These are phyloP conservation scores for Glaciozyma antarctica DNA, from an alignment of 768 basidiomycete species.

Conservation along the genomic window DNA sequence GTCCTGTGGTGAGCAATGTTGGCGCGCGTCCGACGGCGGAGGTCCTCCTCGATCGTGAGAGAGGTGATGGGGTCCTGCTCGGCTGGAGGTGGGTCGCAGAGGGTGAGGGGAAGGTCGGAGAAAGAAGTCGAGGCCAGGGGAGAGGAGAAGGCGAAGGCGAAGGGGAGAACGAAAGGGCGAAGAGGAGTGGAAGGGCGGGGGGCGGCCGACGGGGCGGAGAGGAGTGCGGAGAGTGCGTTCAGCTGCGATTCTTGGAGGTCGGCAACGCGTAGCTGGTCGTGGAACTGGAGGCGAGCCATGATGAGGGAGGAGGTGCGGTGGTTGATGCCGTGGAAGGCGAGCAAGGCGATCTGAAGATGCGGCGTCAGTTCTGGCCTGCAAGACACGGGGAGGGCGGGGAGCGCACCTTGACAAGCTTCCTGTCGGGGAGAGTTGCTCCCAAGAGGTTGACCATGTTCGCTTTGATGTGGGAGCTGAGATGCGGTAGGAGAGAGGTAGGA, in stretches of 20 bases:
- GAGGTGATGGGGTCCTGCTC: constrained; percentile 56
- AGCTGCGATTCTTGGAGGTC: constrained; percentile 78
- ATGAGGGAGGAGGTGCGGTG: constrained; percentile 63
- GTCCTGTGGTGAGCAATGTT: constrained; percentile 87
- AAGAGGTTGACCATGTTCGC: constrained; percentile 50
- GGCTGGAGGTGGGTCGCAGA: constrained; percentile 7
- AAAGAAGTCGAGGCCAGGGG: constrained; percentile 35
- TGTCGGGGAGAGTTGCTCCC: constrained; percentile 70
- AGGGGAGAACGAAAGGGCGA: constrained; percentile 34
- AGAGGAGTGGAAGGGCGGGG: constrained; percentile 47
- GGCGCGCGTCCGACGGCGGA: constrained; percentile 68
- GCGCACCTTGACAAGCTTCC: constrained; percentile 63
- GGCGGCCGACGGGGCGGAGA: constrained; percentile 76
- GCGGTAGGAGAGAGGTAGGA: neutral
- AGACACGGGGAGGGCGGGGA: neutral
- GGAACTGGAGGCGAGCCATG: constrained; percentile 85
- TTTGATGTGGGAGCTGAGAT: too few species aligned
- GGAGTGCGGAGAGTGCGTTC: constrained; percentile 83
- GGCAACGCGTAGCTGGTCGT: constrained; percentile 68
- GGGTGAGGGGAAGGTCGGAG: constrained; percentile 11
- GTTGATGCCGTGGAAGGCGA: constrained; percentile 80
- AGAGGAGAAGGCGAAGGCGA: constrained; percentile 42
- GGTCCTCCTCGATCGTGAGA: constrained; percentile 77
- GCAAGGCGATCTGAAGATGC: constrained; percentile 66
- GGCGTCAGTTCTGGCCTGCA: neutral